These are phyloP conservation scores for Clausena lansium DNA, from an alignment of 345 rosid genomes.

Conservation along the genomic window DNA sequence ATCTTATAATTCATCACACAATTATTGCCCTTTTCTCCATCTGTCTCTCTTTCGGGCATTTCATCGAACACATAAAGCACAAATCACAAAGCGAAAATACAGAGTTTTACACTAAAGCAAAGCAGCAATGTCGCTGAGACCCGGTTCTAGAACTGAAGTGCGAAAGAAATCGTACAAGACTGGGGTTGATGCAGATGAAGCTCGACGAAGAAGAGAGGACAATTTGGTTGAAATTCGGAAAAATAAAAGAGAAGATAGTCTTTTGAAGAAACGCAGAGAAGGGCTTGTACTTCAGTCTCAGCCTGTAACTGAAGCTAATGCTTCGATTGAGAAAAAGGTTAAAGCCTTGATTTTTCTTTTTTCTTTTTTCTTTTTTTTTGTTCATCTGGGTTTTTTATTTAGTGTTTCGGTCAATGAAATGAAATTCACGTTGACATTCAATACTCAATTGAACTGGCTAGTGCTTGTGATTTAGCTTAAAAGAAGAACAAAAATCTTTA, in stretches of 20 bases:
- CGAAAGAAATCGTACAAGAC: conserved; percentile 47
- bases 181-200: conserved; percentile 45
- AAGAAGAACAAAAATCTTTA: not conserved
- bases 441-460: conserved; percentile 8
- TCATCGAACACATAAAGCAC: conserved; percentile 5
- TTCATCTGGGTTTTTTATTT: conserved; percentile 10
- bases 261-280: conserved; percentile 55
- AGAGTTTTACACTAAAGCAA: not conserved
- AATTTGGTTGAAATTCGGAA: conserved; percentile 54
- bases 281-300: conserved; percentile 44
- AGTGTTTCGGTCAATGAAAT: not conserved
- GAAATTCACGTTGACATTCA: not conserved
- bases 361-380: not conserved
- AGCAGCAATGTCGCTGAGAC: conserved; percentile 44
- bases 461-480: not conserved
- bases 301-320: conserved; percentile 20
- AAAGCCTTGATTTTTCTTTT: too few relatives aligned
- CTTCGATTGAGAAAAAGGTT: conserved; percentile 51
- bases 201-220: conserved; percentile 52
- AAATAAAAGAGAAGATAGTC: conserved; percentile 45
- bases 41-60: conserved; percentile 9
- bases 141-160: conserved; percentile 34
- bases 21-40: not conserved
- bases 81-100: not conserved
- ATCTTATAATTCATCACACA: not conserved